phyloP scores from a whole-genome alignment of 2,329 filamentous ascomycete genomes.

The Sporothrix phasma region DNA sequence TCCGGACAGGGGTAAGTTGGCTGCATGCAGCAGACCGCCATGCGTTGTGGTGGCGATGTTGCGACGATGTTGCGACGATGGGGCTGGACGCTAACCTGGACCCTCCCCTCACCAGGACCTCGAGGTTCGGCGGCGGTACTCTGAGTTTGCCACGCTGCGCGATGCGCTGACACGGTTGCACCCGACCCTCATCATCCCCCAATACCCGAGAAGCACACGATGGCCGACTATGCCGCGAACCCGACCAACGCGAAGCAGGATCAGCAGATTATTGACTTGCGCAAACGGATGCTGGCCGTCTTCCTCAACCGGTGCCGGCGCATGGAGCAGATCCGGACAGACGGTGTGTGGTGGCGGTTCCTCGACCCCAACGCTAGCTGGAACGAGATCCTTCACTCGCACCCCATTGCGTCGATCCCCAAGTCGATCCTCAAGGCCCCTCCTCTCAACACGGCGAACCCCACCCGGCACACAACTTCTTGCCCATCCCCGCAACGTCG shows the following conservation, averaged over 20 bases:
- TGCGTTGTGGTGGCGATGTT: neutral
- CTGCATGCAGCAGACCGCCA: neutral
- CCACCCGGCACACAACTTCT: conserved; percentile 76
- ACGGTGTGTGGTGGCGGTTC: conserved; percentile 97
- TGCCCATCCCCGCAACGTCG: conserved; percentile 75
- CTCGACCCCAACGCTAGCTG: conserved; percentile 97
- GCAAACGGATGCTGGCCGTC: conserved; percentile 93
- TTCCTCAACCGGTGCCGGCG: conserved; percentile 87
- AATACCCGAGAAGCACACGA: conserved; percentile 96
- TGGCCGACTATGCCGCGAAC: conserved; percentile 97
- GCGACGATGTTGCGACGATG: neutral
- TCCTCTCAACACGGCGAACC: conserved; percentile 90
- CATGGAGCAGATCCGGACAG: conserved; percentile 85
- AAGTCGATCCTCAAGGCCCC: conserved; percentile 92
- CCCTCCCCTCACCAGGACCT: conserved; percentile 54
- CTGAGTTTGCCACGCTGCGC: conserved; percentile 86
- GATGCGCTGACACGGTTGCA: conserved; percentile 84
- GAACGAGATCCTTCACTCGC: conserved; percentile 91
- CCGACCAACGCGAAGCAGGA: conserved; percentile 98
- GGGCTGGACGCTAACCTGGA: neutral
- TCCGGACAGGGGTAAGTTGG: conserved; percentile 69
- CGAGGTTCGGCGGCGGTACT: conserved; percentile 89
- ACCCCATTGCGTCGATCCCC: conserved; percentile 81
- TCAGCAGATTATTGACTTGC: conserved; percentile 87
- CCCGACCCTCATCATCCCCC: conserved; percentile 93